Evolutionary conservation across 1,284 basidiomycete genomes (phyloP).

Genomic region (Papiliotrema flavescens): DNA sequence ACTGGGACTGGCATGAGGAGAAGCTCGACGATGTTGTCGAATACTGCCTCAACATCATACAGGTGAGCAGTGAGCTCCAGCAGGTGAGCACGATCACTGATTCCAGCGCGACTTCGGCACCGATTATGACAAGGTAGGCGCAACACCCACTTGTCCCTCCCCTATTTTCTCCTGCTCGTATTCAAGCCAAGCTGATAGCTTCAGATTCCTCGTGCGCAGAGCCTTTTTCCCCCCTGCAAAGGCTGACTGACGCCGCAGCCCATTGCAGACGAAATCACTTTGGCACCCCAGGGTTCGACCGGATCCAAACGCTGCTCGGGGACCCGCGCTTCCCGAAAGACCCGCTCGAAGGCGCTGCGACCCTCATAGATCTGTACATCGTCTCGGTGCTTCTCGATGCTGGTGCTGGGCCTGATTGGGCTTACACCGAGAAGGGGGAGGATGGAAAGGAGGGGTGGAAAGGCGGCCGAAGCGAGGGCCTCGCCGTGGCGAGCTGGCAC

Average conservation of each 20-base stretch:
- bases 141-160: background rate
- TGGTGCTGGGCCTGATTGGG: constrained; percentile 82
- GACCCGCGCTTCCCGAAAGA: constrained; percentile 27
- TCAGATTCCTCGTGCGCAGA: constrained; percentile 31
- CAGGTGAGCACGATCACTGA: background rate
- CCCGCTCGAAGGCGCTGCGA: constrained; percentile 61
- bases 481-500: constrained; percentile 85
- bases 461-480: constrained; percentile 77
- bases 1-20: constrained; percentile 78
- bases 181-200: background rate
- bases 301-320: constrained; percentile 52
- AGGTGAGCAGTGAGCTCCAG: constrained; percentile 50
- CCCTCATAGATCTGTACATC: constrained; percentile 84
- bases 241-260: constrained; percentile 46
- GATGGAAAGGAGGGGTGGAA: constrained; percentile 38
- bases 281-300: constrained; percentile 55
- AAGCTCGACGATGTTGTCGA: constrained; percentile 68
- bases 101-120: constrained; percentile 74
- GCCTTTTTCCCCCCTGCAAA: background rate
- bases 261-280: constrained; percentile 92
- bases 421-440: constrained; percentile 60
- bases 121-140: constrained; percentile 59
- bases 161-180: background rate
- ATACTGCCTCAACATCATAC: constrained; percentile 77
- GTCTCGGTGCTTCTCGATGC: constrained; percentile 92